Base-by-base conservation (phyloP, 2,329 filamentous ascomycete genomes). In the Aspergillus sp. region DNA sequence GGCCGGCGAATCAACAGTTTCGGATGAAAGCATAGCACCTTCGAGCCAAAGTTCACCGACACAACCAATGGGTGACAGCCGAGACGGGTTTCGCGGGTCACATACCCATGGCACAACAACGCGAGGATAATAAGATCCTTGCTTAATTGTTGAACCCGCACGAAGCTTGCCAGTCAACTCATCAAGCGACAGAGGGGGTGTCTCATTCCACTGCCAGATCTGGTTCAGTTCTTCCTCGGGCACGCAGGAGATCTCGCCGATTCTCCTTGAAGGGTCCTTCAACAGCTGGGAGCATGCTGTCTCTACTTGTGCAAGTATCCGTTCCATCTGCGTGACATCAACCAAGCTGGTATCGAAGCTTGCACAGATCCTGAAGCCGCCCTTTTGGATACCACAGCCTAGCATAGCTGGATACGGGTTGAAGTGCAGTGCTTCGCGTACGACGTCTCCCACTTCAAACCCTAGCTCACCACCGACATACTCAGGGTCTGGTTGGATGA, bases 371-470 rank as follows among this genome's bases (percentile, higher is more conserved):
- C 76, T 66, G 55, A 81, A 76, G 1, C 78, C 77, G 2, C 64
- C 72, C 57, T 75, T 76, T 21, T 69, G 68, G 6, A 81, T 74
- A 5, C 76, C 77, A 62, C 73, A 81, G 3, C 71, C 79, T 21
- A 82, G 59, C 80, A 82, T 82, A 2, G 82, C 70, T 4, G 79
- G 76, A 58, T 82, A 82, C 0, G 79, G 73, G 53, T 79, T 81
- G 65, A 80, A 80, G 57, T 79, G 76, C 49, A 69, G 65, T 1
- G 71, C 71, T 52, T 73, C 71, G 9, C 61, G 68, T 3, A 72
- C 70, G 8, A 72, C 70, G 55, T 77, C 74, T 23, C 70, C 74
- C 11, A 64, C 45, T 8, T 63, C 56, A 51, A 77, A 75, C 3
- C 75, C 75, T 55, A 77, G 70, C 27, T 76, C 74, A 37, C 64